Percentiles rank a stretch among this genome's conserved stretches.
These are phyloP conservation scores for Trametes polyzona DNA, from an alignment of 1,284 basidiomycete species.

Conservation along the genomic window DNA sequence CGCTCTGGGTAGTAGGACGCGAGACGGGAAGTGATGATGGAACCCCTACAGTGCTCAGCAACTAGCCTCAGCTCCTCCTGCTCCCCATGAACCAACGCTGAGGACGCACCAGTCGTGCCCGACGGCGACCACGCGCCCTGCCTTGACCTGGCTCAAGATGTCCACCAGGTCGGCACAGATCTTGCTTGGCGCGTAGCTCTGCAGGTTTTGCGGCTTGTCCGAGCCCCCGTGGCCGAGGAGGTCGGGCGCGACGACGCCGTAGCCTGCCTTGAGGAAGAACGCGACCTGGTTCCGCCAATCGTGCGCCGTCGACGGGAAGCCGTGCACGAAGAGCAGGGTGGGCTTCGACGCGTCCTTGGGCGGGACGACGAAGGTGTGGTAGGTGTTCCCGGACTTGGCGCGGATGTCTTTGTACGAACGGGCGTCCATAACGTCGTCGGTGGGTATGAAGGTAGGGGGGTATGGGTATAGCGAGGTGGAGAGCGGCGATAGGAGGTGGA, in stretches of 20 bases:
- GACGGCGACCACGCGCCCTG: conserved; percentile 43
- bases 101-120: conserved; percentile 52
- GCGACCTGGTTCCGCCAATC: conserved; percentile 52
- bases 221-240: conserved; percentile 58
- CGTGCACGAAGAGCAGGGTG: conserved; percentile 51
- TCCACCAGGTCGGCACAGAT: conserved; percentile 51
- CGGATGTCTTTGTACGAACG: conserved; percentile 39
- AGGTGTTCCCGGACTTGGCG: conserved; percentile 43
- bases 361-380: conserved; percentile 41
- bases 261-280: conserved; percentile 48
- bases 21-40: conserved; percentile 40
- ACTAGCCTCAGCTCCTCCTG: no score
- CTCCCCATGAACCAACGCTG: no score
- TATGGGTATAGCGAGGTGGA: not conserved
- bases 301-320: conserved; percentile 49
- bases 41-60: no score
- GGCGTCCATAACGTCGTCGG: conserved; percentile 39
- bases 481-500: not conserved
- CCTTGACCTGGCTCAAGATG: conserved; percentile 45
- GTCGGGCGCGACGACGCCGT: conserved; percentile 56
- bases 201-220: conserved; percentile 48
- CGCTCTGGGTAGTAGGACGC: conserved; percentile 44
- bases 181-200: conserved; percentile 44
- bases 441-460: not conserved
- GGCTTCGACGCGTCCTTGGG: conserved; percentile 33